phyloP scores from a whole-genome alignment of 78 protist species.

The Creolimax fragrantissima region DNA sequence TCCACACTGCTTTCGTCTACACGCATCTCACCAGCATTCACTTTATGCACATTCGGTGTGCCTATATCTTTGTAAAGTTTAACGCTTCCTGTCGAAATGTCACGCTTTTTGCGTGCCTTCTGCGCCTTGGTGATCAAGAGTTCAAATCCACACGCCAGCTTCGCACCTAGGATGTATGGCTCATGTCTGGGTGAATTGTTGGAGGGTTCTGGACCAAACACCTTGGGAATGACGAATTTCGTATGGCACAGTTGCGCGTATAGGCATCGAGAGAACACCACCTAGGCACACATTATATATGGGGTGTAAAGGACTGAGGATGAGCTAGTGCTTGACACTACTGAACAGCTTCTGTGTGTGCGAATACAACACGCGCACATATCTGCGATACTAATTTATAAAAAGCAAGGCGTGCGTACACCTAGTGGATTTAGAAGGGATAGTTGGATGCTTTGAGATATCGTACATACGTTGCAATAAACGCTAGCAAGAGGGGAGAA shows the following conservation, averaged over 20 bases:
- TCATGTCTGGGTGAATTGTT: background rate
- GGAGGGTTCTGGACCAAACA: background rate
- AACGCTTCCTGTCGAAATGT: background rate
- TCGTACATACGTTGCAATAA: too few species aligned
- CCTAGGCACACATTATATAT: background rate
- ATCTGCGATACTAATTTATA: too few species aligned
- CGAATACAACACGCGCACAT: too few species aligned
- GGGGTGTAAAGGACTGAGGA: background rate
- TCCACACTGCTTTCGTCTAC: too few species aligned
- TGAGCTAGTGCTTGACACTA: too few species aligned
- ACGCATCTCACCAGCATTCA: background rate
- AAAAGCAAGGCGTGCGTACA: too few species aligned
- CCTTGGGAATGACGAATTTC: background rate
- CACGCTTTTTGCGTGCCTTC: background rate
- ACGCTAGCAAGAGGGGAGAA: background rate
- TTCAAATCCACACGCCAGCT: constrained; percentile 22
- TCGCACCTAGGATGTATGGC: background rate
- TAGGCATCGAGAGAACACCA: background rate
- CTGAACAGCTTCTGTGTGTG: background rate
- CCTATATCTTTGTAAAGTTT: background rate
- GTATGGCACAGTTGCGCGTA: constrained; percentile 21
- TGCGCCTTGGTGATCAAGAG: background rate
- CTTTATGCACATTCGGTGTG: background rate
- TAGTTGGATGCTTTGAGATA: too few species aligned
- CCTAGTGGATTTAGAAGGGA: too few species aligned